Evolutionary conservation across 78 protist genomes (phyloP).

Genomic region (Emiliania huxleyi): DNA sequence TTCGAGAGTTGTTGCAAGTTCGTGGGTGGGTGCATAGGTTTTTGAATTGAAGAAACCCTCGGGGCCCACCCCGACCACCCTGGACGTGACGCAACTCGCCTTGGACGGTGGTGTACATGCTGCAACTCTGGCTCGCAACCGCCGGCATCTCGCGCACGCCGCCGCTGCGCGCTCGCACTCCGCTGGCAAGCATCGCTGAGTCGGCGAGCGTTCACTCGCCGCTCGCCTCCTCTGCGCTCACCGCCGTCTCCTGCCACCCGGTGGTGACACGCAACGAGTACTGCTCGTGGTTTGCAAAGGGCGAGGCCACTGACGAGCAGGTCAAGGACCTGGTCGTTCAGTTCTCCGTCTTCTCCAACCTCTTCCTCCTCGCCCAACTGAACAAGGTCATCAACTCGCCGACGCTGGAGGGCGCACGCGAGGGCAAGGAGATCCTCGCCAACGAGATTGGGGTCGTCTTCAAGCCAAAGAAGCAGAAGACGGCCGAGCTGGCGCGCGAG

Average conservation of each 20-base stretch:
- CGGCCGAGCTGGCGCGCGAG: background rate
- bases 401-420: background rate
- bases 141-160: too few relatives aligned
- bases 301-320: background rate
- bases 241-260: background rate
- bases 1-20: too few relatives aligned
- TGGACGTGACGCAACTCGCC: too few relatives aligned
- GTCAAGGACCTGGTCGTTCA: background rate
- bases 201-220: too few relatives aligned
- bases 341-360: background rate
- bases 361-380: background rate
- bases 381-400: background rate
- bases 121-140: too few relatives aligned
- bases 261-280: background rate
- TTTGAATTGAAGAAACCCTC: too few relatives aligned
- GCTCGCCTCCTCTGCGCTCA: background rate
- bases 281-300: background rate
- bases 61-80: too few relatives aligned
- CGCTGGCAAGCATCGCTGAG: too few relatives aligned
- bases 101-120: too few relatives aligned
- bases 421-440: constrained; percentile 7
- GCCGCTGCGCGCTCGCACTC: too few relatives aligned
- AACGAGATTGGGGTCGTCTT: background rate
- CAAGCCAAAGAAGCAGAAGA: background rate
- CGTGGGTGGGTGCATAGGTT: too few relatives aligned